Percentiles rank a stretch among this genome's conserved stretches.
phyloP scores from a whole-genome alignment of 768 basidiomycete genomes.

The Cyclocybe aegerita region DNA sequence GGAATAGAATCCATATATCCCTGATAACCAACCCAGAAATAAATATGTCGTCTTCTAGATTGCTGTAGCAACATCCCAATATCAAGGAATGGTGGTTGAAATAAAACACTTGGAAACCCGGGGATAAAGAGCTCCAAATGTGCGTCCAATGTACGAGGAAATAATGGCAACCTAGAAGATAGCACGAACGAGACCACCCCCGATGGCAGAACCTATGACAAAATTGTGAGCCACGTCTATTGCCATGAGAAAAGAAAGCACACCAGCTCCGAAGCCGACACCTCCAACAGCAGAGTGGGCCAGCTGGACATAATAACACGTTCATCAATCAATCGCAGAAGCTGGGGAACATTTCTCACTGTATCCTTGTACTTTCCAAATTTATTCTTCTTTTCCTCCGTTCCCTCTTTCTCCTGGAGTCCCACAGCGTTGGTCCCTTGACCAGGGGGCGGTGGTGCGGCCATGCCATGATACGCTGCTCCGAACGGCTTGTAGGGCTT shows the following conservation, averaged over 20 bases:
- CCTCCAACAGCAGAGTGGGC: slow-evolving; percentile 67
- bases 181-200: slow-evolving; percentile 18
- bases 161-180: slow-evolving; percentile 9
- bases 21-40: too few species aligned
- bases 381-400: slow-evolving; percentile 56
- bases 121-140: too few species aligned
- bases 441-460: slow-evolving; percentile 36
- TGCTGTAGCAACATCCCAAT: too few species aligned
- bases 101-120: too few species aligned
- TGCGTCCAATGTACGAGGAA: too few species aligned
- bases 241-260: slow-evolving; percentile 18
- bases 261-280: slow-evolving; percentile 76
- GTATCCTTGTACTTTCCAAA: slow-evolving; percentile 58
- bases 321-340: neutral
- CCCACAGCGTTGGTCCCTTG: slow-evolving; percentile 39
- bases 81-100: too few species aligned
- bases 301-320: slow-evolving; percentile 34
- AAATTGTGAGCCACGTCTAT: neutral
- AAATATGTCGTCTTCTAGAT: too few species aligned
- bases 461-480: slow-evolving; percentile 39
- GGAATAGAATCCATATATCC: too few species aligned
- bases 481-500: slow-evolving; percentile 41
- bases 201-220: slow-evolving; percentile 17
- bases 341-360: slow-evolving; percentile 29
- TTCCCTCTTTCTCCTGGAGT: slow-evolving; percentile 41